Evolutionary conservation across 495 filamentous ascomycete species (phyloP), one percentile per base, ranked within the genome.

Genomic region (Penicillium desertorum): DNA sequence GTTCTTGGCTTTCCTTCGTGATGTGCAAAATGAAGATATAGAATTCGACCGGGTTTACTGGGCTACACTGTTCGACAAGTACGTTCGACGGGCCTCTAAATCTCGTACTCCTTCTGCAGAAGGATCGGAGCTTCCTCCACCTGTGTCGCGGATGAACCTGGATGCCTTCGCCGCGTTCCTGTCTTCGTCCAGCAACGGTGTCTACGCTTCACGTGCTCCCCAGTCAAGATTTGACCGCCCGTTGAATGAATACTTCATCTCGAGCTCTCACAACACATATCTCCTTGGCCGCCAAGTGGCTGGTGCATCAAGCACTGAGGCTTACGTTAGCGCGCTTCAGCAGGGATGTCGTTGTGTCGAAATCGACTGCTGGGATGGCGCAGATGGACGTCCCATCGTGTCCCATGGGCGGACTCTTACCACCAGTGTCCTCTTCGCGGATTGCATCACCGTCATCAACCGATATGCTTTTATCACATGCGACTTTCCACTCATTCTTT

Each of bases 261-360:
- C 93, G 4, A 96, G 92, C 77, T 97, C 93, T 17, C 94, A 98
- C 78, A 98, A 98, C 71, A 98, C 94, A 10, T 98, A 98, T 66
- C 85, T 98, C 11, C 75, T 94, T 23, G 94, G 94, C 17, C 86
- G 91, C 22, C 94, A 98, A 70, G 86, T 98, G 10, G 87, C 84
- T 29, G 92, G 91, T 23, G 83, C 88, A 37, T 96, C 94, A 19
- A 97, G 91, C 61, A 87, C 92, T 11, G 94, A 98, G 69, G 90
- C 89, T 25, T 98, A 98, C 72, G 93, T 98, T 64, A 84, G 82
- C 51, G 91, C 92, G n/a, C 77, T 98, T 23, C 84, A 90, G 61
- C 83, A 86, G 46, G 92, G 91, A 41, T 98, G 94, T 68, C 88
- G 94, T 52, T 97, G 94, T 70, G 84, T 98, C 47, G 94, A 98